phyloP scores from a whole-genome alignment of 805 yeast species.

The Cephaloascus fragrans region DNA sequence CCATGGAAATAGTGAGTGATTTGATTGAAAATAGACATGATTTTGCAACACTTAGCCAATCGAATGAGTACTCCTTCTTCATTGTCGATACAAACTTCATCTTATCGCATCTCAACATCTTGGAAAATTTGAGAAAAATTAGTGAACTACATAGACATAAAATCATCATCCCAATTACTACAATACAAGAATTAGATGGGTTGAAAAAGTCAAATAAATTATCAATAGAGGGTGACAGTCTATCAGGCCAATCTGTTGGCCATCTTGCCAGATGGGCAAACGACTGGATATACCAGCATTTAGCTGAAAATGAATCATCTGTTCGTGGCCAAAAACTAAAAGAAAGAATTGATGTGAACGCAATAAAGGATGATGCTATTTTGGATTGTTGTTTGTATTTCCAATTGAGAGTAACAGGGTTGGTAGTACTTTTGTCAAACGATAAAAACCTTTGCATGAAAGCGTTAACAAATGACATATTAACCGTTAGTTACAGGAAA shows the following conservation, averaged over 20 bases:
- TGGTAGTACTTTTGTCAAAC: conserved; percentile 62
- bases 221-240: conserved; percentile 7
- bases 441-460: conserved; percentile 77
- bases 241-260: conserved; percentile 32
- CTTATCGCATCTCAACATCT: conserved; percentile 51
- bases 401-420: conserved; percentile 20
- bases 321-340: conserved; percentile 56
- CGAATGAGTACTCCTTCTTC: conserved; percentile 22
- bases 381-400: conserved; percentile 75
- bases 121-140: conserved; percentile 40
- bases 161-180: conserved; percentile 63
- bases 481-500: conserved; percentile 49
- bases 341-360: conserved; percentile 37
- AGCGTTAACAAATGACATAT: conserved; percentile 56
- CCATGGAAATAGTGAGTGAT: not conserved
- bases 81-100: conserved; percentile 82
- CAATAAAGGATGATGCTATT: conserved; percentile 70
- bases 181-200: conserved; percentile 75
- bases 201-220: conserved; percentile 38
- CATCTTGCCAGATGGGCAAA: conserved; percentile 61
- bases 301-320: conserved; percentile 41
- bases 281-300: conserved; percentile 59
- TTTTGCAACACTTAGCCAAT: not conserved
- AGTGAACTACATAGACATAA: conserved; percentile 30
- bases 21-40: not conserved